Evolutionary conservation across 2,329 filamentous ascomycete genomes (phyloP).

Genomic region (Sarocladium strictum): DNA sequence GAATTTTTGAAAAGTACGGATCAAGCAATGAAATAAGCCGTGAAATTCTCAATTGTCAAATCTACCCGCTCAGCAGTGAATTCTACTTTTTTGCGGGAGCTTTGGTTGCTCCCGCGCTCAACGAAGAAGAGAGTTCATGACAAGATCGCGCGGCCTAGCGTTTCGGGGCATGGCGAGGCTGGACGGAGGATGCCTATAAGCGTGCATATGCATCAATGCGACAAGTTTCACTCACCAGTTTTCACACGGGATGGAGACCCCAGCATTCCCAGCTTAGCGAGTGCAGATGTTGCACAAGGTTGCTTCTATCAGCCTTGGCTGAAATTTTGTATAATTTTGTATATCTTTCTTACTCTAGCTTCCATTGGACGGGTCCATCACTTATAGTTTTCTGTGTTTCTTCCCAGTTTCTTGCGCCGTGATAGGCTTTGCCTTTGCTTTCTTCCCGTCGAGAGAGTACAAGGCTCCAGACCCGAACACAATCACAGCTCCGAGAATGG

Average conservation of each 20-base stretch:
- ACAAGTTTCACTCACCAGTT: not conserved
- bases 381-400: not conserved
- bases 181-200: conserved; percentile 21
- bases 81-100: conserved; percentile 6
- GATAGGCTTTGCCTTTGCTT: conserved; percentile 10
- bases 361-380: too few relatives aligned
- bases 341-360: not conserved
- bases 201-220: conserved; percentile 16
- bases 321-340: not conserved
- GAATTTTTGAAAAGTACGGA: not conserved
- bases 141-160: not conserved
- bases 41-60: not conserved
- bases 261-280: too few relatives aligned
- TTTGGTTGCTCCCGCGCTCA: conserved; percentile 6
- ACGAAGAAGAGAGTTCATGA: conserved; percentile 5
- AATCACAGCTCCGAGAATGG: conserved; percentile 72
- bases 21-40: not conserved
- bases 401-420: not conserved
- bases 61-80: conserved; percentile 4
- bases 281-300: too few relatives aligned
- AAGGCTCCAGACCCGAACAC: conserved; percentile 89
- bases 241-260: not conserved
- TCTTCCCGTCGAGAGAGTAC: conserved; percentile 69
- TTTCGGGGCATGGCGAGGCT: conserved; percentile 4
- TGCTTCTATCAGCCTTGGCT: too few relatives aligned